Conservation (phyloP, 139 green algal species). For the Gonium pectorale region DNA sequence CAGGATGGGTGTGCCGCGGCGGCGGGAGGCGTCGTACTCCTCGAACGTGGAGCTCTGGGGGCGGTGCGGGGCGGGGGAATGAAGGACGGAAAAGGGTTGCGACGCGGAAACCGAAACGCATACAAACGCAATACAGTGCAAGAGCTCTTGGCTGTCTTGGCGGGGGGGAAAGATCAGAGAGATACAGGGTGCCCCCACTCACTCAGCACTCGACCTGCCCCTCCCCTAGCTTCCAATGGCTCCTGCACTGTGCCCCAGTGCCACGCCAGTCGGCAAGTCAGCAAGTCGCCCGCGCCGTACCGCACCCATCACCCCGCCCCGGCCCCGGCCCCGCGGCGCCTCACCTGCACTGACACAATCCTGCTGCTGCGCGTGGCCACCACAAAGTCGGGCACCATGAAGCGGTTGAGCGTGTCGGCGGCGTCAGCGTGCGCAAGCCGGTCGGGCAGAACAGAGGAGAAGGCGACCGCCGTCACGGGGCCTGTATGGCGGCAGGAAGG, state of each 20-base stretch:
- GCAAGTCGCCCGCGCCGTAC: no score
- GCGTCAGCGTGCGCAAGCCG: constrained; percentile 40
- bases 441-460: constrained; percentile 58
- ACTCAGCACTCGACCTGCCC: no score
- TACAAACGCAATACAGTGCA: no score
- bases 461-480: constrained; percentile 66
- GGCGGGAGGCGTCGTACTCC: constrained; percentile 54
- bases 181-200: no score
- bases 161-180: no score
- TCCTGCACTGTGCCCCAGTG: no score
- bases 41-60: constrained; percentile 54
- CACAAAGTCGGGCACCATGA: constrained; percentile 71
- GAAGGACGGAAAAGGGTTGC: no score
- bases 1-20: constrained; percentile 40
- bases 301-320: neutral
- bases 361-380: constrained; percentile 52
- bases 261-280: neutral
- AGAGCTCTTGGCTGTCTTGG: no score
- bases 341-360: constrained; percentile 37
- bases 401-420: constrained; percentile 61
- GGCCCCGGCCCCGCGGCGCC: no score
- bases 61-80: neutral
- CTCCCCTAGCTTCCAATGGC: no score
- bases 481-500: constrained; percentile 40
- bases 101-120: no score